These are phyloP conservation scores for Yamadazyma diddensiae DNA, from an alignment of 1,139 yeast species.

Conservation along the genomic window DNA sequence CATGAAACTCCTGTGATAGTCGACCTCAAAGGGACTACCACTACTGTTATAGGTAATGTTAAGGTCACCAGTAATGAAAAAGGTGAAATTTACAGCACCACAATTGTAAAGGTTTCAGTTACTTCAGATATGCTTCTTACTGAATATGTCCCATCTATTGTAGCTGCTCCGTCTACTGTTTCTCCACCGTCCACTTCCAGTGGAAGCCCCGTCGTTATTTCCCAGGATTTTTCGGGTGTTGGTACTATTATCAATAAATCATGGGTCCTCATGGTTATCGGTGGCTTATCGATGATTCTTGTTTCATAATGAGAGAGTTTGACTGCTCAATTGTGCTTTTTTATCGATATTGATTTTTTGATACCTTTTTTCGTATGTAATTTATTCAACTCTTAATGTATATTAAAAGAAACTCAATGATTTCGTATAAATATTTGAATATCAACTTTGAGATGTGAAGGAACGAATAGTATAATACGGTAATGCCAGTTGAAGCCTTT, in stretches of 20 bases:
- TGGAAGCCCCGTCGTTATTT: too few relatives aligned
- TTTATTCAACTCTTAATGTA: too few relatives aligned
- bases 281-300: background rate
- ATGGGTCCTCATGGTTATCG: background rate
- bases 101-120: background rate
- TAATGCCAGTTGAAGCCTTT: too few relatives aligned
- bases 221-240: background rate
- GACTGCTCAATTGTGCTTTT: too few relatives aligned
- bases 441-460: too few relatives aligned
- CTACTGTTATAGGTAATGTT: conserved; percentile 4
- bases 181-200: background rate
- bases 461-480: too few relatives aligned
- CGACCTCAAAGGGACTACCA: conserved; percentile 1
- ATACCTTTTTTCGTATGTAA: too few relatives aligned
- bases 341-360: too few relatives aligned
- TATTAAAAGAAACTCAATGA: too few relatives aligned
- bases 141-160: background rate
- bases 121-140: background rate
- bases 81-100: background rate
- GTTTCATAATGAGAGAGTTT: too few relatives aligned
- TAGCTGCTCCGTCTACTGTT: background rate
- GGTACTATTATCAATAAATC: background rate
- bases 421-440: too few relatives aligned
- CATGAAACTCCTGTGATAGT: conserved; percentile 3
- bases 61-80: conserved; percentile 2